Conservation (phyloP, 1,284 basidiomycete genomes). For the Dichomitus squalens region DNA sequence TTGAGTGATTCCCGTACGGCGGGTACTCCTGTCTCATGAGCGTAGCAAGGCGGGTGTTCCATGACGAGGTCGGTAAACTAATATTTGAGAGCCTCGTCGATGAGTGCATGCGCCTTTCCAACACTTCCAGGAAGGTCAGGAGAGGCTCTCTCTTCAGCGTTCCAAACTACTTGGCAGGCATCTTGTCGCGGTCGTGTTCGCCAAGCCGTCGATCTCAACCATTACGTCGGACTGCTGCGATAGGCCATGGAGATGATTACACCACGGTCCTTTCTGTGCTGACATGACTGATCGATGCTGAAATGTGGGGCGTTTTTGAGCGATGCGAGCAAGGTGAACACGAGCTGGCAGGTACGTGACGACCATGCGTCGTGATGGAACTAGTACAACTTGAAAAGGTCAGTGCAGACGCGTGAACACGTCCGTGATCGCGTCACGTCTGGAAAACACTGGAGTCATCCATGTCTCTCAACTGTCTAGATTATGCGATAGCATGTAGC, state of each 20-base stretch:
- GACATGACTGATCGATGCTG: not conserved
- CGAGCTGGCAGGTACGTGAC: too few species aligned
- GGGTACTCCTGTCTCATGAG: slow-evolving; percentile 30
- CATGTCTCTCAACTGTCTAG: too few species aligned
- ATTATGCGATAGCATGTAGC: too few species aligned
- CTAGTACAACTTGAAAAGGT: too few species aligned
- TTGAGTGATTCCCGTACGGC: slow-evolving; percentile 23
- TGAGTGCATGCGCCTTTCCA: slow-evolving; percentile 30
- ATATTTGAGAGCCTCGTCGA: slow-evolving; percentile 21
- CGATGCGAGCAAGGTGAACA: too few species aligned
- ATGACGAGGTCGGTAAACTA: slow-evolving; percentile 19
- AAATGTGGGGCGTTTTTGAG: too few species aligned
- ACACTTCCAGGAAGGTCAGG: slow-evolving; percentile 31
- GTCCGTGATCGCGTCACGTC: not conserved
- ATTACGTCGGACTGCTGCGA: slow-evolving; percentile 1
- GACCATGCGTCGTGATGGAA: too few species aligned
- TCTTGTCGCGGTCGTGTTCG: slow-evolving; percentile 1
- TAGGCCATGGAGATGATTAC: slow-evolving; percentile 9
- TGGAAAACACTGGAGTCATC: too few species aligned
- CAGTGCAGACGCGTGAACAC: too few species aligned
- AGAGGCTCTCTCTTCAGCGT: slow-evolving; percentile 12
- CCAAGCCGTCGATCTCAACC: slow-evolving; percentile 1
- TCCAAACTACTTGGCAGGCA: slow-evolving; percentile 24
- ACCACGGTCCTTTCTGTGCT: slow-evolving; percentile 1
- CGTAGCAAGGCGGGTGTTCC: slow-evolving; percentile 35